phyloP scores from a whole-genome alignment of 2,329 filamentous ascomycete genomes.

The Cucurbitaria berberidis region DNA sequence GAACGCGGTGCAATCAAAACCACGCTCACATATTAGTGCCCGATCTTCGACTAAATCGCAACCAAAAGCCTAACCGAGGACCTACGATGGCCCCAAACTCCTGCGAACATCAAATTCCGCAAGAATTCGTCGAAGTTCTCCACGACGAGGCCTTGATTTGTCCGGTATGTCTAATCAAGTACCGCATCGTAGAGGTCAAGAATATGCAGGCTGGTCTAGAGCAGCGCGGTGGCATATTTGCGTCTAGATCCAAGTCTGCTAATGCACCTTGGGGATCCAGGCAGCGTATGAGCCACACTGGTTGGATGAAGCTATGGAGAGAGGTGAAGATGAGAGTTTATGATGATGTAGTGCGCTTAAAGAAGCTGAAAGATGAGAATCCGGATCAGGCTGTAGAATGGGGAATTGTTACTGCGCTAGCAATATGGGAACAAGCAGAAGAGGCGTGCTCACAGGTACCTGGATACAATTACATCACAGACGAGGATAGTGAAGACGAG shows the following conservation, averaged over 20 bases:
- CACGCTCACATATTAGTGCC: too few relatives aligned
- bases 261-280: background rate
- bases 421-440: background rate
- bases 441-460: background rate
- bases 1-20: too few relatives aligned
- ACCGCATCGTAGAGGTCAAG: conserved; percentile 12
- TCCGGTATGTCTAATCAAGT: conserved; percentile 9
- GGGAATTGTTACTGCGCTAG: background rate
- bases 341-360: conserved; percentile 6
- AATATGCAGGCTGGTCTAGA: conserved; percentile 7
- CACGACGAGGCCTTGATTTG: background rate
- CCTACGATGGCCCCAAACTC: background rate
- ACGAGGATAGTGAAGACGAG: too few relatives aligned
- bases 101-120: background rate
- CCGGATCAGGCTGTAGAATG: background rate
- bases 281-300: background rate
- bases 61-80: background rate
- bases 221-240: conserved; percentile 20
- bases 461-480: background rate
- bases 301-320: conserved; percentile 1
- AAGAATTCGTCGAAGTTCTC: background rate
- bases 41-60: background rate
- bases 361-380: conserved; percentile 7
- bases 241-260: background rate
- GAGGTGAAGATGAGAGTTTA: conserved; percentile 7